These are phyloP conservation scores for Begonia loranthoides DNA, from an alignment of 306 rosid genomes.

Conservation along the genomic window DNA sequence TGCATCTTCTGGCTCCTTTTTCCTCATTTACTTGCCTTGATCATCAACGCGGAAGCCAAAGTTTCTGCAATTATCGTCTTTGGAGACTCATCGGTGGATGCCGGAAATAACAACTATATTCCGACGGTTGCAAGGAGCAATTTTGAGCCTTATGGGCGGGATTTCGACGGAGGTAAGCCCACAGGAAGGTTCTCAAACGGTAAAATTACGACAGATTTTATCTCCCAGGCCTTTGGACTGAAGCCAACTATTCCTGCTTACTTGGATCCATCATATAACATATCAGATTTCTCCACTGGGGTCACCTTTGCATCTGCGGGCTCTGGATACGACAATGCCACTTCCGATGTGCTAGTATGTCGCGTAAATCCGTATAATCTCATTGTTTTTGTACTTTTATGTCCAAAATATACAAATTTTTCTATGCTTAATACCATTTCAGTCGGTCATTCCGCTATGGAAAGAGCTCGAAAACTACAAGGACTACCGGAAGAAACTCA, in stretches of 20 bases:
- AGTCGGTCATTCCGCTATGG: constrained; percentile 75
- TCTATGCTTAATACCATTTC: neutral
- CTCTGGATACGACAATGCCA: constrained; percentile 81
- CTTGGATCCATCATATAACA: constrained; percentile 62
- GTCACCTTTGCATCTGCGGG: constrained; percentile 92
- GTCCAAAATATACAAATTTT: no score
- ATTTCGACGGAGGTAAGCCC: constrained; percentile 49
- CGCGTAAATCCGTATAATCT: no score
- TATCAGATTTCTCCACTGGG: constrained; percentile 66
- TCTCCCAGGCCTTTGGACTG: constrained; percentile 52
- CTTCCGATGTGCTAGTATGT: constrained; percentile 75
- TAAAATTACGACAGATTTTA: constrained; percentile 59
- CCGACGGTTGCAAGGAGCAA: constrained; percentile 79
- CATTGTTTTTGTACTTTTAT: no score
- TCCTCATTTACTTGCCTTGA: constrained; percentile 8
- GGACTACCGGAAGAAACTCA: constrained; percentile 42
- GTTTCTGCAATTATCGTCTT: constrained; percentile 66
- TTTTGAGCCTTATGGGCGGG: constrained; percentile 85
- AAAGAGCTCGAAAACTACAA: constrained; percentile 57
- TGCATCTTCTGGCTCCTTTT: constrained; percentile 15
- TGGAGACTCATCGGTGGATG: constrained; percentile 86
- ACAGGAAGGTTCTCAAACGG: constrained; percentile 91
- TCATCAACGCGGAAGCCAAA: constrained; percentile 13
- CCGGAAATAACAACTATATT: constrained; percentile 85
- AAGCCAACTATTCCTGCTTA: constrained; percentile 56